phyloP scores from a whole-genome alignment of 805 yeast species.

The Huiozyma sinensis region DNA sequence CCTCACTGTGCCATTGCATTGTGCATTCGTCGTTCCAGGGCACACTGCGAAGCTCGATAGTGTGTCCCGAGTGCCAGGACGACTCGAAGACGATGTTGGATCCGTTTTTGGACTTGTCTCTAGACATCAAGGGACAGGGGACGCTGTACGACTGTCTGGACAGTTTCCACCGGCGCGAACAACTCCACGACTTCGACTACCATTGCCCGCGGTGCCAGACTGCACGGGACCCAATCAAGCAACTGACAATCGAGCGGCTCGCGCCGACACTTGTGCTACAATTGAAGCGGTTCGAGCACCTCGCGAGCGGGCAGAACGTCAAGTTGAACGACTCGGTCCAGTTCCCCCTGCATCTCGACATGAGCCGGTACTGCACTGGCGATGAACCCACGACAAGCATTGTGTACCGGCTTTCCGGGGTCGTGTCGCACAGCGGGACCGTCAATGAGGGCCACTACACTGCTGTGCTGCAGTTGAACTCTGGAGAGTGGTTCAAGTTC shows the following conservation, averaged over 20 bases:
- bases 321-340: conserved; percentile 69
- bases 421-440: conserved; percentile 83
- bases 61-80: conserved; percentile 57
- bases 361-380: conserved; percentile 44
- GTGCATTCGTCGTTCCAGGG: conserved; percentile 81
- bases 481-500: conserved; percentile 79
- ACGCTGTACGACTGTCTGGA: conserved; percentile 54
- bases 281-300: conserved; percentile 53
- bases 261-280: conserved; percentile 80
- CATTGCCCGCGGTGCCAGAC: conserved; percentile 57
- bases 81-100: conserved; percentile 61
- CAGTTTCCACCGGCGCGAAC: conserved; percentile 70
- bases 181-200: conserved; percentile 56
- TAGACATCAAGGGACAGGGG: conserved; percentile 48
- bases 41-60: conserved; percentile 65
- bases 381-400: conserved; percentile 12
- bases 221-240: conserved; percentile 59
- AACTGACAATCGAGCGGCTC: conserved; percentile 51
- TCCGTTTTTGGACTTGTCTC: conserved; percentile 81
- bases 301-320: conserved; percentile 34
- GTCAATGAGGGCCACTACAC: conserved; percentile 95
- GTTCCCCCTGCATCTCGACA: conserved; percentile 63
- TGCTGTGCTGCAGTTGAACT: conserved; percentile 60
- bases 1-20: conserved; percentile 53
- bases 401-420: conserved; percentile 76